phyloP scores from a whole-genome alignment of 495 filamentous ascomycete genomes.

The Tuber brumale region DNA sequence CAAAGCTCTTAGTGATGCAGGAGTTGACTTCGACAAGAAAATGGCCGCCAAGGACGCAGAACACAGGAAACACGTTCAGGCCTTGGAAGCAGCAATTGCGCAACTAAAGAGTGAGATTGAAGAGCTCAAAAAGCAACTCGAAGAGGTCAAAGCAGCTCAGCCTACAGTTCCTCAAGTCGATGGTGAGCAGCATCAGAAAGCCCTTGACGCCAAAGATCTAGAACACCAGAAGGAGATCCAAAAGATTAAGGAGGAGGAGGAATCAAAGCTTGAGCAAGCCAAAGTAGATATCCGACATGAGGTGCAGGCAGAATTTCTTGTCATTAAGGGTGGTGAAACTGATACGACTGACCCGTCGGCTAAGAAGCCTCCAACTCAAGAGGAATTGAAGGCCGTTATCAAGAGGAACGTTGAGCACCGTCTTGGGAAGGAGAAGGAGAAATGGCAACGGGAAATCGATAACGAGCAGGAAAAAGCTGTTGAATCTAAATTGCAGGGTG shows the following conservation, averaged over 20 bases:
- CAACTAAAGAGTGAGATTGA: constrained; percentile 31
- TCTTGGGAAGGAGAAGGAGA: constrained; percentile 35
- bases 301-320: constrained; percentile 34
- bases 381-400: constrained; percentile 39
- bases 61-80: constrained; percentile 29
- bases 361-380: constrained; percentile 29
- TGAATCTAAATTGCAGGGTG: constrained; percentile 29
- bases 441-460: constrained; percentile 38
- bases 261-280: constrained; percentile 29
- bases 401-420: constrained; percentile 41
- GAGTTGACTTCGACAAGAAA: constrained; percentile 24
- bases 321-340: constrained; percentile 1
- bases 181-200: constrained; percentile 12
- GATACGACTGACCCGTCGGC: constrained; percentile 28
- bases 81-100: constrained; percentile 32
- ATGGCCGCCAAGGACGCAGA: constrained; percentile 21
- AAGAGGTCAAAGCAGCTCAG: constrained; percentile 6
- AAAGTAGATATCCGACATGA: constrained; percentile 25
- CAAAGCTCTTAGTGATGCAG: constrained; percentile 44
- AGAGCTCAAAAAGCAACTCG: constrained; percentile 24
- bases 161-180: constrained; percentile 1
- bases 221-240: constrained; percentile 35
- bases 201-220: constrained; percentile 32
- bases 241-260: constrained; percentile 31
- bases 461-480: constrained; percentile 45